Evolutionary conservation across 495 filamentous ascomycete species (phyloP).

Genomic region (Penicillium coprophilum): DNA sequence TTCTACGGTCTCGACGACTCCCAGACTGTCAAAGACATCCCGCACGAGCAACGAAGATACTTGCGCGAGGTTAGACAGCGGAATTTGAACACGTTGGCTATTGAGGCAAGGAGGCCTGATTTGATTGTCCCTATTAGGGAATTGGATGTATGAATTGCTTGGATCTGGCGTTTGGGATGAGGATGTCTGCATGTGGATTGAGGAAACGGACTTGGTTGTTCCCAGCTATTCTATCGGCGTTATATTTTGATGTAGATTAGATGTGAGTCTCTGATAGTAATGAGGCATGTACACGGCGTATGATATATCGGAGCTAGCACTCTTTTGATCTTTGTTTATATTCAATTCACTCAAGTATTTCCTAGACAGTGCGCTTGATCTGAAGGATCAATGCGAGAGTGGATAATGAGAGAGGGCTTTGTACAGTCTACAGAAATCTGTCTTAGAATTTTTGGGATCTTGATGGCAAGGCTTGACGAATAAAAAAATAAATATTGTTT

Average conservation of each 20-base stretch:
- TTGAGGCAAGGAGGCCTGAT: slow-evolving; percentile 23
- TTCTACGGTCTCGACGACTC: slow-evolving; percentile 22
- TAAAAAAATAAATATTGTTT: slow-evolving; percentile 16
- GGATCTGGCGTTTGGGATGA: not conserved
- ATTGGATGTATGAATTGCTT: slow-evolving; percentile 13
- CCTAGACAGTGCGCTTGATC: not conserved
- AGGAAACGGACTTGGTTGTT: not conserved
- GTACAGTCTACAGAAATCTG: slow-evolving; percentile 2
- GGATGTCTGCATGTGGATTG: not conserved
- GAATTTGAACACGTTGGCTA: slow-evolving; percentile 23
- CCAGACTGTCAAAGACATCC: slow-evolving; percentile 10
- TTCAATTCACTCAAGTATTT: not conserved
- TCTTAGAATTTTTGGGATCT: not conserved
- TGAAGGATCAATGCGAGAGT: not conserved
- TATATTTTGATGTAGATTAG: not conserved
- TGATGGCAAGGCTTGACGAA: not conserved
- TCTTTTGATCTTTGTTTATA: not conserved
- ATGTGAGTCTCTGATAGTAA: not conserved
- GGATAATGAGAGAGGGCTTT: not conserved
- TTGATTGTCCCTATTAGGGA: slow-evolving; percentile 26
- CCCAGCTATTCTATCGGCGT: no score
- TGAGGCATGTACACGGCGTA: not conserved
- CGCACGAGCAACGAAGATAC: slow-evolving; percentile 27
- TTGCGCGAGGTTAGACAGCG: slow-evolving; percentile 31
- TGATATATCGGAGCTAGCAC: not conserved